Evolutionary conservation across 225 moss, liverwort and hornwort genomes (phyloP).

Genomic region (Polytrichum commune): DNA sequence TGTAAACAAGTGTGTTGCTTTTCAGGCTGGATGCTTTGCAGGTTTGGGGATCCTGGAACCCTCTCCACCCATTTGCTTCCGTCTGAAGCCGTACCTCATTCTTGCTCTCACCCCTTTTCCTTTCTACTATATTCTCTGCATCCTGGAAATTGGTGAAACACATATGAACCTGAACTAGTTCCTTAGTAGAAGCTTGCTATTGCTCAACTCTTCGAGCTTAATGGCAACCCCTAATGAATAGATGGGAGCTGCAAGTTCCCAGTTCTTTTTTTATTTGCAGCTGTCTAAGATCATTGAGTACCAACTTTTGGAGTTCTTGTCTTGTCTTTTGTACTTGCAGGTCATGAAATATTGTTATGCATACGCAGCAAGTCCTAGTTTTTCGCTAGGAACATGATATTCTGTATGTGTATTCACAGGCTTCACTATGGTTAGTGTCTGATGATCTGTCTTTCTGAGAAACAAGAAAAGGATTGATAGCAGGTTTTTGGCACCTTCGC

Average conservation of each 20-base stretch:
- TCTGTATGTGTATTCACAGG: no score
- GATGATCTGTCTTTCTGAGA: no score
- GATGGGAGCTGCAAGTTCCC: slow-evolving; percentile 6
- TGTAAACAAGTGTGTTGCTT: not conserved
- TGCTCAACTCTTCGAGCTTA: not conserved
- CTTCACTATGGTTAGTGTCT: no score
- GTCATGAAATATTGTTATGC: no score
- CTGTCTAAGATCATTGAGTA: not conserved
- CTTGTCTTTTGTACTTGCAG: no score
- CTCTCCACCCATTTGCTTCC: not conserved
- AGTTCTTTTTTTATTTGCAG: not conserved
- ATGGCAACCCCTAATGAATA: slow-evolving; percentile 2
- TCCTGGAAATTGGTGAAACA: not conserved
- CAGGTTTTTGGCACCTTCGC: no score
- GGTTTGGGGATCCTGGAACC: not conserved
- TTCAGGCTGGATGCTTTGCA: slow-evolving; percentile 1
- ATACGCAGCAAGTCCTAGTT: no score
- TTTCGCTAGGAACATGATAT: no score
- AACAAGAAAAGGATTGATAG: no score
- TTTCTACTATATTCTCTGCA: not conserved
- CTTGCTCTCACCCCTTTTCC: not conserved
- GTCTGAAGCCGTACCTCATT: not conserved
- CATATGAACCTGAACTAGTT: slow-evolving; percentile 4
- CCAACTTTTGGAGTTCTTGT: no score
- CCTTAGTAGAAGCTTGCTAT: not conserved